Conservation (phyloP, 768 basidiomycete species). For the Pleurotus giganteus region DNA sequence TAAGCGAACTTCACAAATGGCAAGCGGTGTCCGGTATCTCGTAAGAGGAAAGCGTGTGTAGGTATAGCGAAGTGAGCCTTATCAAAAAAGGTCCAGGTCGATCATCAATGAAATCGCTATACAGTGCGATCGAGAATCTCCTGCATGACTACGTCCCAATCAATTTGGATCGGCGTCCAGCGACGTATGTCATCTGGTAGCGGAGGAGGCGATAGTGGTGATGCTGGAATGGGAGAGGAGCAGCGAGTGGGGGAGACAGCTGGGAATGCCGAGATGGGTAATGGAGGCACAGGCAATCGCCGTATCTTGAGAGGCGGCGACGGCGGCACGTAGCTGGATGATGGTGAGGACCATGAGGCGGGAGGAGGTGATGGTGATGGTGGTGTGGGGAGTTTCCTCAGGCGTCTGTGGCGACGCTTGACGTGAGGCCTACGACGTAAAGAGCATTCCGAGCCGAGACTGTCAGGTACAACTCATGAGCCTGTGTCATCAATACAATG, state of each 20-base stretch:
- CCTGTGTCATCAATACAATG: not conserved
- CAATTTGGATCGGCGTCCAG: slow-evolving; percentile 11
- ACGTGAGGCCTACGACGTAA: slow-evolving; percentile 13
- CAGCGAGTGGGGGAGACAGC: slow-evolving; percentile 2
- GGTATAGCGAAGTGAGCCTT: no score
- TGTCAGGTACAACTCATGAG: not conserved
- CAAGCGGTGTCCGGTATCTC: no score
- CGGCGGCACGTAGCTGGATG: not conserved
- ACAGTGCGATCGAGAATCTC: not conserved
- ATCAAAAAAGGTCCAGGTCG: no score
- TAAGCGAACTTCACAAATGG: no score
- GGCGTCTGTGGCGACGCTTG: slow-evolving; percentile 8
- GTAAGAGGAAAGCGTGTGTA: no score
- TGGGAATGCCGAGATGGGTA: slow-evolving; percentile 7
- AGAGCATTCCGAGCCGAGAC: slow-evolving; percentile 2
- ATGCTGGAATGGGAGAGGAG: slow-evolving; percentile 8
- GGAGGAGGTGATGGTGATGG: slow-evolving; percentile 10
- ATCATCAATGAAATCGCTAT: slow-evolving; percentile 2
- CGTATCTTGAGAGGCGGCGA: slow-evolving; percentile 9
- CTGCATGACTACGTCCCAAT: slow-evolving; percentile 16
- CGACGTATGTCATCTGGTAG: slow-evolving; percentile 1
- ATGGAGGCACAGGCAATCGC: slow-evolving; percentile 13
- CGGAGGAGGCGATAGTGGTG: not conserved
- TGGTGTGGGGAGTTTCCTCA: slow-evolving; percentile 12
- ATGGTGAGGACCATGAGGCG: not conserved